Evolutionary conservation across 495 filamentous ascomycete species (phyloP), one percentile per base, ranked within the genome.

Genomic region (Aspergillus leporis): DNA sequence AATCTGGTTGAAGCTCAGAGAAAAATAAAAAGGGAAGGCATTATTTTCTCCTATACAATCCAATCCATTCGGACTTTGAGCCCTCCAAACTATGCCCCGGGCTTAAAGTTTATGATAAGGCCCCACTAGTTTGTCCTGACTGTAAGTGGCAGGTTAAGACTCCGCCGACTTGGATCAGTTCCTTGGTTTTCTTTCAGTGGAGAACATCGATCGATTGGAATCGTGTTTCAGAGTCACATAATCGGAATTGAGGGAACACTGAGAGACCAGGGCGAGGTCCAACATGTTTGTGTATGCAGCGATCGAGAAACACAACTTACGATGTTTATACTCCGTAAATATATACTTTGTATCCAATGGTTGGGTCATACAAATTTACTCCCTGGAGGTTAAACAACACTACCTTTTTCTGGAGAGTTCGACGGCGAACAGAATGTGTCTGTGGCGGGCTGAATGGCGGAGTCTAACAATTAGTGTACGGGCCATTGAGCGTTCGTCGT

Each of bases 391-490:
- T 28, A 28, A 28, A 28, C 25, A 28, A 28, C 25, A 3, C 25
- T 28, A 28, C n/a, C 14, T 51, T 58, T 51, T 62, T 55, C 55
- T 58, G 32, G 49, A 62, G 31, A 38, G 32, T 56, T 61, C 59
- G 59, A 56, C 22, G 22, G 47, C 46, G 51, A 49, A 38, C 55
- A 9, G 58, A 46, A 45, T 36, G 23, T 28, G 25, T 40, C n/a
- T 16, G 55, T 62, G 60, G 60, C 60, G 55, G 55, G 60, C 60
- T 62, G 55, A 62, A 59, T 22, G 51, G 51, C 51, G 43, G 60
- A 41, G 55, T 49, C 48, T 40, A 53, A 19, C 36, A 23, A 10
- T 53, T 59, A 53, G 56, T 38, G n/a, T 59, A 30, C 32, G 18
- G 43, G 28, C 43, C 31, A 50, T 45, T 32, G 51, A 53, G 51